A percentile compares a stretch with the other conserved stretches of the same genome.
These are phyloP conservation scores for Populus simonii DNA, from an alignment of 345 rosid genomes.

Conservation along the genomic window DNA sequence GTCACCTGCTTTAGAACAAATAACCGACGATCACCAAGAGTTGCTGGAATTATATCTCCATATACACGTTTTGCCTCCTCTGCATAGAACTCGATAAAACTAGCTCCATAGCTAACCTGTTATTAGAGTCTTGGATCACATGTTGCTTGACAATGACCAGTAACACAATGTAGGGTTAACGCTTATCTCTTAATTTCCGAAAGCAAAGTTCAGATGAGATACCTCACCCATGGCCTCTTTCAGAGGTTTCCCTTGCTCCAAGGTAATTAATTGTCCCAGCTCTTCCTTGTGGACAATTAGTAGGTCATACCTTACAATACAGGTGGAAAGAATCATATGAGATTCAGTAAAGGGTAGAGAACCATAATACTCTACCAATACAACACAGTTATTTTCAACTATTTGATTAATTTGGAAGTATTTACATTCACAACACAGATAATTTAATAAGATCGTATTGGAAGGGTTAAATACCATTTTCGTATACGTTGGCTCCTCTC, in stretches of 20 bases:
- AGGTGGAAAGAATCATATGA: constrained; percentile 9
- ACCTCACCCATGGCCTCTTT: constrained; percentile 96
- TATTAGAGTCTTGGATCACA: constrained; percentile 21
- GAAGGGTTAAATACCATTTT: constrained; percentile 53
- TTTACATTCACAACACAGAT: neutral
- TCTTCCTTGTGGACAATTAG: constrained; percentile 82
- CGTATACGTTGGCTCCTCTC: constrained; percentile 77
- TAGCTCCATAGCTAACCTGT: constrained; percentile 88
- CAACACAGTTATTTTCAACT: neutral
- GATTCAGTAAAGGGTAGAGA: neutral
- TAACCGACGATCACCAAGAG: constrained; percentile 72
- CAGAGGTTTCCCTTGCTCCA: constrained; percentile 97
- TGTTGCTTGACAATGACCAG: neutral
- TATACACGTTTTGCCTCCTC: constrained; percentile 96
- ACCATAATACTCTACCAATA: neutral
- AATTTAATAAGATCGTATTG: neutral
- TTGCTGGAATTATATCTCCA: constrained; percentile 89
- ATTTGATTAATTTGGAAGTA: constrained; percentile 1
- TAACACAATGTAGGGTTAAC: constrained; percentile 7
- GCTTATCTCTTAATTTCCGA: constrained; percentile 20
- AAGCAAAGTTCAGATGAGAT: constrained; percentile 19
- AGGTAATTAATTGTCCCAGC: constrained; percentile 86
- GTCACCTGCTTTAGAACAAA: constrained; percentile 84
- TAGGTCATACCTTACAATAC: constrained; percentile 69
- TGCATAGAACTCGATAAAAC: constrained; percentile 82